Conservation (phyloP, 192 early-diverging fungal genomes). For the Linnemannia exigua region DNA sequence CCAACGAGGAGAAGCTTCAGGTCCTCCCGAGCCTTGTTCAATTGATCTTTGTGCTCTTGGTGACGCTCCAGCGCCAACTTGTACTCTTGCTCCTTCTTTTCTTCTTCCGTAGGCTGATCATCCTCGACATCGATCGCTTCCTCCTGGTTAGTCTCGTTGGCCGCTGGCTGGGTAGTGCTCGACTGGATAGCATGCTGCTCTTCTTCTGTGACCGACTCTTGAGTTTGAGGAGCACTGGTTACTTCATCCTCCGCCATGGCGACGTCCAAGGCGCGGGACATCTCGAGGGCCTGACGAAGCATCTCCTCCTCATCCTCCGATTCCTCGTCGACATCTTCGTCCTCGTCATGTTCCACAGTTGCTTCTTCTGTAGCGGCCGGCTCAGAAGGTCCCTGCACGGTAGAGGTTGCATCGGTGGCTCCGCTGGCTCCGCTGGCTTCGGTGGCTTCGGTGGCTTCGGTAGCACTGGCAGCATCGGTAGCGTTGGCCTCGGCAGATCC, state of each 20-base stretch:
- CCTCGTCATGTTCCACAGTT: conserved; percentile 17
- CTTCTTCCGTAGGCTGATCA: conserved; percentile 26
- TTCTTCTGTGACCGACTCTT: conserved; percentile 47
- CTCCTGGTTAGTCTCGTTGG: conserved; percentile 3
- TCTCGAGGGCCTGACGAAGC: conserved; percentile 49
- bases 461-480: conserved; percentile 14
- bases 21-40: conserved; percentile 58
- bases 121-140: conserved; percentile 33
- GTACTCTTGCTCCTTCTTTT: conserved; percentile 64
- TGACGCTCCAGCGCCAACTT: conserved; percentile 56
- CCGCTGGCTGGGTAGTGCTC: not conserved
- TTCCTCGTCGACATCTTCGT: conserved; percentile 46
- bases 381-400: conserved; percentile 24
- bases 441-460: conserved; percentile 15
- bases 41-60: conserved; percentile 46
- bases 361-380: conserved; percentile 35
- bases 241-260: conserved; percentile 18
- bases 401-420: not conserved
- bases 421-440: conserved; percentile 10
- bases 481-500: conserved; percentile 13
- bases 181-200: conserved; percentile 12
- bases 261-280: conserved; percentile 45
- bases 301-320: conserved; percentile 51
- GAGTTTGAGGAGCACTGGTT: conserved; percentile 53
- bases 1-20: conserved; percentile 55